A percentile compares a stretch with the other conserved stretches of the same genome.
These are phyloP conservation scores for Sistotremastrum suecicum DNA, from an alignment of 768 basidiomycete genomes.

Conservation along the genomic window DNA sequence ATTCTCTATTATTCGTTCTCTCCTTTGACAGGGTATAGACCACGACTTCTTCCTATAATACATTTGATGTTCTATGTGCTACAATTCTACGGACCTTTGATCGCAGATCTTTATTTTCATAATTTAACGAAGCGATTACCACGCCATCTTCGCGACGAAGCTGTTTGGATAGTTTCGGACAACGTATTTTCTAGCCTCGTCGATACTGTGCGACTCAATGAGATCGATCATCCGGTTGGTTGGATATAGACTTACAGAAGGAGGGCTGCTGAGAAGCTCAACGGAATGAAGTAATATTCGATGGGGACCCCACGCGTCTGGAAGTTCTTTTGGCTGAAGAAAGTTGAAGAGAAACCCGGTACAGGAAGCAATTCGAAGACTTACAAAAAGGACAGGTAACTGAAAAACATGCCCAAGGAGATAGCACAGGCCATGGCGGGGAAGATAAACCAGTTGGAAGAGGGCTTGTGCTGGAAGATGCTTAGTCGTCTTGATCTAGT, in stretches of 20 bases:
- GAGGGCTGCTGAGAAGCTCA: slow-evolving; percentile 13
- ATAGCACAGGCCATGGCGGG: slow-evolving; percentile 20
- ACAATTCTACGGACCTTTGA: too few species aligned
- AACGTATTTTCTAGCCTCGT: slow-evolving; percentile 30
- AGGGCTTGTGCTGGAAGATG: slow-evolving; percentile 20
- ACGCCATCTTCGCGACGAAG: slow-evolving; percentile 24
- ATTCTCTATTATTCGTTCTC: too few species aligned
- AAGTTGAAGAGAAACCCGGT: not conserved
- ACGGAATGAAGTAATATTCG: slow-evolving; percentile 21
- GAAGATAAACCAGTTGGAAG: slow-evolving; percentile 18
- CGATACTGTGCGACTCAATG: slow-evolving; percentile 12
- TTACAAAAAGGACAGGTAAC: slow-evolving; percentile 16
- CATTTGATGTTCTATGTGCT: too few species aligned
- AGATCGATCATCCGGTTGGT: too few species aligned
- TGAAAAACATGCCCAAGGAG: slow-evolving; percentile 20
- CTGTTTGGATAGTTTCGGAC: slow-evolving; percentile 30
- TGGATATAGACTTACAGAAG: slow-evolving; percentile 3
- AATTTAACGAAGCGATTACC: slow-evolving; percentile 9
- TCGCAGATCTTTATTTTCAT: too few species aligned
- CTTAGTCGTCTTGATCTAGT: slow-evolving; percentile 19
- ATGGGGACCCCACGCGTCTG: slow-evolving; percentile 17
- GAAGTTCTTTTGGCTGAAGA: slow-evolving; percentile 19
- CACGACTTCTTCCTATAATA: too few species aligned
- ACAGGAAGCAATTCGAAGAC: not conserved
- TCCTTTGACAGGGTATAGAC: too few species aligned